A percentile compares a stretch with the other conserved stretches of the same genome.
phyloP scores from a whole-genome alignment of 768 basidiomycete species.

The Harrya chromipes region DNA sequence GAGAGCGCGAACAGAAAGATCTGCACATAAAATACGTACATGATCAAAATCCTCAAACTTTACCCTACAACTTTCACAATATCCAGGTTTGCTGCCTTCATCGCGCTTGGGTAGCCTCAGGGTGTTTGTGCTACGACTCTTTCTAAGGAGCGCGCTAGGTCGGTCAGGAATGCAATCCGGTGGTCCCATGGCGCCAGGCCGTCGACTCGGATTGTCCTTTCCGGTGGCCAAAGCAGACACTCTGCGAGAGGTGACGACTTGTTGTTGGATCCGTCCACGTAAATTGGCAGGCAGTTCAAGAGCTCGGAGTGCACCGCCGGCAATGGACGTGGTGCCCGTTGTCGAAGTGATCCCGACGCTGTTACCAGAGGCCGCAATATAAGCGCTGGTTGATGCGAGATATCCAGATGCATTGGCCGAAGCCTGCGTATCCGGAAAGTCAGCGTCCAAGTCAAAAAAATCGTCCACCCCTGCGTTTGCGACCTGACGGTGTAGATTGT shows the following conservation, averaged over 20 bases:
- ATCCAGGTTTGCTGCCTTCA: conserved; percentile 89
- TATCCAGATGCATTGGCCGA: conserved; percentile 72
- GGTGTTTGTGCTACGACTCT: conserved; percentile 80
- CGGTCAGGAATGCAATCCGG: conserved; percentile 57
- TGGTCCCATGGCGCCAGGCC: conserved; percentile 58
- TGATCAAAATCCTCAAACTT: conserved; percentile 86
- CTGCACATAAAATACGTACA: conserved; percentile 40
- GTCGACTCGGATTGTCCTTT: conserved; percentile 27
- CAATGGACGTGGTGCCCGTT: conserved; percentile 78
- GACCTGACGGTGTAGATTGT: conserved; percentile 61
- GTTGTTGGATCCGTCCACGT: conserved; percentile 54
- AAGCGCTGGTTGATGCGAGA: conserved; percentile 55
- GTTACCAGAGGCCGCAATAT: conserved; percentile 93
- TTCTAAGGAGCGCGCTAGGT: conserved; percentile 50
- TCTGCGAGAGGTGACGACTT: conserved; percentile 67
- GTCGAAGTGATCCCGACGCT: conserved; percentile 90
- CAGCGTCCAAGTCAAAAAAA: conserved; percentile 41
- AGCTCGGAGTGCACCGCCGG: conserved; percentile 43
- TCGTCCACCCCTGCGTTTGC: conserved; percentile 40
- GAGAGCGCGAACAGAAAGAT: conserved; percentile 2
- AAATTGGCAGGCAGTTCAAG: conserved; percentile 52
- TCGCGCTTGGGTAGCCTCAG: conserved; percentile 73
- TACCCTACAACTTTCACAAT: conserved; percentile 93
- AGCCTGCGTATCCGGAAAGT: conserved; percentile 37
- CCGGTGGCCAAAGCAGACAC: conserved; percentile 31